These are phyloP conservation scores for Calonectria pseudoreteaudii DNA, from an alignment of 2,329 filamentous ascomycete species.

Conservation along the genomic window DNA sequence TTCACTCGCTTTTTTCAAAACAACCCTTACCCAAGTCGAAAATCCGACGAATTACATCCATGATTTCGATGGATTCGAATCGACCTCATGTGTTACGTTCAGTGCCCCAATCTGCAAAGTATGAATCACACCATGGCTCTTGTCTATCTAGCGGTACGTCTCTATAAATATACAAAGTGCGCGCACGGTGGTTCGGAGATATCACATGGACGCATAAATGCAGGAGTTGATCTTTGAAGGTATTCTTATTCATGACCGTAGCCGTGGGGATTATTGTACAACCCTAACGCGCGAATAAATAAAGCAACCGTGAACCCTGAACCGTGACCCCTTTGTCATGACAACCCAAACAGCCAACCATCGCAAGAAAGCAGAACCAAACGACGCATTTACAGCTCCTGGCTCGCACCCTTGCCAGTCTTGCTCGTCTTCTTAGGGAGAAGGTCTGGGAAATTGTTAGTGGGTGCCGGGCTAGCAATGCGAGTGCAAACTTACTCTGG, in stretches of 20 bases:
- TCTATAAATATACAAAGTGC: not conserved
- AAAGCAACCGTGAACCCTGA: constrained; percentile 76
- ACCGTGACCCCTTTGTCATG: constrained; percentile 87
- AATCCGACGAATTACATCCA: no score
- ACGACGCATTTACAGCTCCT: constrained; percentile 82
- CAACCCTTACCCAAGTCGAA: no score
- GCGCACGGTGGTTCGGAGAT: no score
- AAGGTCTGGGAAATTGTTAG: constrained; percentile 77
- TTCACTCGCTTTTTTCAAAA: not conserved
- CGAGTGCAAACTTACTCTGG: constrained; percentile 78
- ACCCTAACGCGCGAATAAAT: constrained; percentile 67
- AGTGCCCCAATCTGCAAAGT: no score
- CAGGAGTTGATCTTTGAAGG: constrained; percentile 55
- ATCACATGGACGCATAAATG: not conserved
- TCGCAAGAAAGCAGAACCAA: constrained; percentile 65
- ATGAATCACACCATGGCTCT: no score
- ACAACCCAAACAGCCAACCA: constrained; percentile 77
- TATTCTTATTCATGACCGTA: constrained; percentile 73
- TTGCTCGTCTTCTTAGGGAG: constrained; percentile 99
- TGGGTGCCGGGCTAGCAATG: constrained; percentile 17
- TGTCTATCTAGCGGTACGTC: not conserved
- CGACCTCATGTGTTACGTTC: no score
- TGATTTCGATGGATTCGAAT: fast-evolving
- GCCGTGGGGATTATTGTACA: constrained; percentile 81
- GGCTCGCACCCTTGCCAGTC: constrained; percentile 90